Base-by-base conservation (phyloP, 2,329 filamentous ascomycete species). In the Knoxdaviesia capensis region DNA sequence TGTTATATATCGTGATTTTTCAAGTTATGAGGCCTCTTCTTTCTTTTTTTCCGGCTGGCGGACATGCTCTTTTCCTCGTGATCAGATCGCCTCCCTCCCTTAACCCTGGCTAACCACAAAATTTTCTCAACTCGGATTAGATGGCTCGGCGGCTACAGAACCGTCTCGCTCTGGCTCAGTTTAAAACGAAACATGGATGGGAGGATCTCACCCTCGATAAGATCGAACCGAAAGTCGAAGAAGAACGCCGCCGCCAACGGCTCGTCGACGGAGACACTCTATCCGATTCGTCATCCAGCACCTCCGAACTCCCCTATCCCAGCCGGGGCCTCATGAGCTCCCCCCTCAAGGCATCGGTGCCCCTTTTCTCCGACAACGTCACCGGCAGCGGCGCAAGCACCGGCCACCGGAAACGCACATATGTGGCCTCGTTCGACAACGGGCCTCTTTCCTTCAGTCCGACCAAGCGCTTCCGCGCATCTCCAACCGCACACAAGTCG, bases 161-260 rank as follows among this genome's bases (percentile, higher is more conserved):
- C 65, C 84, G 88, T 48, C 76, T 98, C 46, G 88, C 90, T 45
- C 75, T 96, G 48, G 90, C 90, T 56, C 90, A 92, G 60, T 90
- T 94, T 71, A 96, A 96, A 65, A 86, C 90, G 50, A 86, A 92
- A 62, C 81, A 93, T 64, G 87, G 87, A 57, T 92, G 86, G 78
- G 81, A 94, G 61, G 83, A 90, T 59, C 71, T 93, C 56, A 83
- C 80, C 48, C 74, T 92, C 54, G 83, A 86, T 56, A 77, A 69
- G 47, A 84, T 94, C 61, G 85, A 93, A 61, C 84, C 85, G 41
- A 81, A 79, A 56, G 65, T 88, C 48, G 80, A 88, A 55, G 74
- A 86, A 55, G 74, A 88, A 60, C 68, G 87, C 56, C 74, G 80
- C 61, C 71, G 77, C 51, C 81, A 79, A 61, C 72, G 80, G 51